Conservation (phyloP, 2,329 filamentous ascomycete species). For the Madurella mycetomatis region DNA sequence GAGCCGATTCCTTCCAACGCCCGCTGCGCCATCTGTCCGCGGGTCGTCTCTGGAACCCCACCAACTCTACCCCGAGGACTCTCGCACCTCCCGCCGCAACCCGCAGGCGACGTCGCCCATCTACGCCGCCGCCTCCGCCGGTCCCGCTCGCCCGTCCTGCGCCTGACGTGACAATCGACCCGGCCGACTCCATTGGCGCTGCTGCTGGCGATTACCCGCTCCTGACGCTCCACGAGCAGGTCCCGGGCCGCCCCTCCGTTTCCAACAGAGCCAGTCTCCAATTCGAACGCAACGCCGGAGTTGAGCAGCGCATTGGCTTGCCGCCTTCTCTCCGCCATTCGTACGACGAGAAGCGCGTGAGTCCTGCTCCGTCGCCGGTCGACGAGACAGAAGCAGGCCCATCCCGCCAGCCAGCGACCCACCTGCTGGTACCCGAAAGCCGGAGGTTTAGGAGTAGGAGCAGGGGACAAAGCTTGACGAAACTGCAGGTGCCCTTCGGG, state of each 20-base stretch:
- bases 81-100: conserved; percentile 26
- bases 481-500: conserved; percentile 18
- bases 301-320: conserved; percentile 48
- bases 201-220: conserved; percentile 48
- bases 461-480: conserved; percentile 31
- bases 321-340: conserved; percentile 52
- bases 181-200: conserved; percentile 35
- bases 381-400: conserved; percentile 27
- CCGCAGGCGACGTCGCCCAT: conserved; percentile 43
- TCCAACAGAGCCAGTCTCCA: conserved; percentile 48
- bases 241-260: conserved; percentile 41
- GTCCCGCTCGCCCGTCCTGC: conserved; percentile 46
- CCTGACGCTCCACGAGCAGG: conserved; percentile 47
- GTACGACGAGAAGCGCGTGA: conserved; percentile 45
- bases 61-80: conserved; percentile 52
- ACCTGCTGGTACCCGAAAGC: conserved; percentile 10
- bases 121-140: conserved; percentile 50
- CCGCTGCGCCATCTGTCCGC: conserved; percentile 41
- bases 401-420: conserved; percentile 16
- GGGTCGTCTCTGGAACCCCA: conserved; percentile 57
- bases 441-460: conserved; percentile 28
- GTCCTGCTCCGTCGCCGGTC: conserved; percentile 27
- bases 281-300: conserved; percentile 43
- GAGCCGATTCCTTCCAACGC: conserved; percentile 22
- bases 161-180: conserved; percentile 35